Base-by-base conservation (phyloP, 805 yeast genomes). In the Candida mattraensis region DNA sequence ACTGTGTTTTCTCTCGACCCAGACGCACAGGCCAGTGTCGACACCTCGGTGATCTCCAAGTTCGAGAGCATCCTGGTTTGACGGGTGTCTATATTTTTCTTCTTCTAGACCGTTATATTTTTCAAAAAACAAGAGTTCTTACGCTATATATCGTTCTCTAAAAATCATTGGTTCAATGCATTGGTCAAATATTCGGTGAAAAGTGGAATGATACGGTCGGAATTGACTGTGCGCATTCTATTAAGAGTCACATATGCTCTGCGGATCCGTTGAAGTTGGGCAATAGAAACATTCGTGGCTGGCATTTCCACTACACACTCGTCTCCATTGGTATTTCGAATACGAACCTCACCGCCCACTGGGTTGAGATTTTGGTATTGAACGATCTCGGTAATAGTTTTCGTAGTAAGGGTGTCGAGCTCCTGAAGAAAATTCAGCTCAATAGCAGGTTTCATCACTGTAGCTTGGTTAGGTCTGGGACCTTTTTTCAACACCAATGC, bases 231-330 rank as follows among this genome's bases (percentile, higher is more conserved):
- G 51, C 96, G 71, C 69, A 88, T 77, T 49, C 86, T 75, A 56
- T 91, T 87, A 58, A 91, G 67, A 24, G 77, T 69, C n/a, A 89
- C 76, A 60, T 83, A 91, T 12, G 88, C 81, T 48, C 99, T 72
- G 58, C 95, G 71, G 10, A 87, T 66, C 42, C 99, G 69, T 51
- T 89, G 96, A 35, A 93, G 56, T 53, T 85, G 88, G 0, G 96
- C 86, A 24, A 80, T 67, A 10, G 86, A 75, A 7, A 84, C 77
- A 1, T 72, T 60, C 5, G 63, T 63, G 2, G 54, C 35, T 2
- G 96, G 96, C 51, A 91, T 60, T 12, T 74, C 76, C 3, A 87
- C 74, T 28, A 33, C 21, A 25, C 54, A 63, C 12, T 53, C 55
- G 5, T 58, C 65, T 19, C 64, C 59, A 15, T 69, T 67, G 10